Percentiles rank a stretch among this genome's conserved stretches.
Conservation (phyloP, 139 green algal species). For the Dunaliella primolecta region DNA sequence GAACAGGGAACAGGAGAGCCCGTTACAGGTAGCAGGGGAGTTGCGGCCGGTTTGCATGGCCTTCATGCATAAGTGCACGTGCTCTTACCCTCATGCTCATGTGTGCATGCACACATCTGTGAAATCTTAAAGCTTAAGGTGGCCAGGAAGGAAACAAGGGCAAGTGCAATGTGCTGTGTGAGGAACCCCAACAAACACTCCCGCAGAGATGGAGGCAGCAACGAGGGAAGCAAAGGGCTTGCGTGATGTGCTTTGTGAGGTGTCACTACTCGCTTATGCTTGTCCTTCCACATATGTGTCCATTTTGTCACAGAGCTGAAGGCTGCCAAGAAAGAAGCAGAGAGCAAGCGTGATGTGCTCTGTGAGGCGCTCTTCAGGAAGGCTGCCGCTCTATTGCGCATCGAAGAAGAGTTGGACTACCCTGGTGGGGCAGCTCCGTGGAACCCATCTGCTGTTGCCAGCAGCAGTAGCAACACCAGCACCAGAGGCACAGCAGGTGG, state of each 20-base stretch:
- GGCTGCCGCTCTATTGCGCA: constrained; percentile 49
- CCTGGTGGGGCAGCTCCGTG: neutral
- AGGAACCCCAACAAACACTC: no score
- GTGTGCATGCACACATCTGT: neutral
- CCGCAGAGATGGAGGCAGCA: constrained; percentile 24
- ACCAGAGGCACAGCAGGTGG: no score
- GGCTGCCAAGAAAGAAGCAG: constrained; percentile 45
- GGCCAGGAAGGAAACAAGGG: constrained; percentile 51
- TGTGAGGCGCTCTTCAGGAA: constrained; percentile 63
- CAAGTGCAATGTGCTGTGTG: constrained; percentile 57
- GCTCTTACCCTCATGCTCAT: constrained; percentile 2
- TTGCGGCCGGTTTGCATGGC: no score
- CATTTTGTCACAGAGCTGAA: constrained; percentile 31
- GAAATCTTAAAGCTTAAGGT: constrained; percentile 29
- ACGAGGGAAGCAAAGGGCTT: constrained; percentile 55
- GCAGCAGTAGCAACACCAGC: no score
- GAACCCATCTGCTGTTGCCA: no score
- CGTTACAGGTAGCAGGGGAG: no score
- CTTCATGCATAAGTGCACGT: constrained; percentile 22
- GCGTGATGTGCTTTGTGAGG: constrained; percentile 65
- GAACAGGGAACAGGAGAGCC: no score
- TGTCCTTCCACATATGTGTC: no score
- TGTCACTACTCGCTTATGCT: no score
- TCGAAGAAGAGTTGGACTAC: constrained; percentile 16
- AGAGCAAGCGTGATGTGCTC: constrained; percentile 59